These are phyloP conservation scores for Aspergillus candidus DNA, from an alignment of 2,329 filamentous ascomycete genomes.

Conservation along the genomic window DNA sequence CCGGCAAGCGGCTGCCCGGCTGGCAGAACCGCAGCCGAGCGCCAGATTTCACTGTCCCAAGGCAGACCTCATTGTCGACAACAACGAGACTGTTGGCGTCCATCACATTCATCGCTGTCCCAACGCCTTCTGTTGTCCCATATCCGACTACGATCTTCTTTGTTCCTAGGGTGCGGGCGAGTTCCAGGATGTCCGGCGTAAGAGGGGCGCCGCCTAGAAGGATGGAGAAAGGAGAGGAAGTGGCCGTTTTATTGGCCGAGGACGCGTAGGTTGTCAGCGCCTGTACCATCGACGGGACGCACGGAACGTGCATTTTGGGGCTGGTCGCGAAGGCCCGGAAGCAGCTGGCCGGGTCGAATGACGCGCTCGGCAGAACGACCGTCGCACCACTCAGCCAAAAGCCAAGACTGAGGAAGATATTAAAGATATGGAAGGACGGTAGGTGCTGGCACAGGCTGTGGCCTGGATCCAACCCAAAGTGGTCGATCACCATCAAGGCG, in stretches of 20 bases:
- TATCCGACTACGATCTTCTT: conserved; percentile 1
- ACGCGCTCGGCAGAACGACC: not conserved
- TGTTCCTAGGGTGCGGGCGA: not conserved
- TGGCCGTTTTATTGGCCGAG: not conserved
- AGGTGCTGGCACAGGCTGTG: conserved; percentile 3
- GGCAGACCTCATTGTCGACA: not conserved
- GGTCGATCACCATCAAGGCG: not conserved
- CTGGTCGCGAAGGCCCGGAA: not conserved
- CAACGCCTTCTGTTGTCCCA: conserved; percentile 2
- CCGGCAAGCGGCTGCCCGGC: not conserved
- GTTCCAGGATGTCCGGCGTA: not conserved
- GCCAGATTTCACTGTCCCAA: not conserved
- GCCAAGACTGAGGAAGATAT: conserved; percentile 1
- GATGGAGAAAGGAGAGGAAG: not conserved
- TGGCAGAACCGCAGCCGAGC: not conserved
- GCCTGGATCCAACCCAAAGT: not conserved
- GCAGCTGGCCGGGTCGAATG: not conserved
- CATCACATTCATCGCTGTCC: not conserved
- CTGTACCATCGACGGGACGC: conserved; percentile 6
- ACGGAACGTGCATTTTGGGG: conserved; percentile 1
- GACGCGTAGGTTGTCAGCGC: not conserved
- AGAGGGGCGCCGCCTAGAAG: conserved; percentile 1
- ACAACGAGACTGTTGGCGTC: not conserved
- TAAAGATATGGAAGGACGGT: conserved; percentile 4
- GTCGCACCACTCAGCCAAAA: conserved; percentile 2